Percentiles rank a stretch among this genome's conserved stretches.
Evolutionary conservation across 768 basidiomycete genomes (phyloP).

Genomic region (Cantharellus anzutake): DNA sequence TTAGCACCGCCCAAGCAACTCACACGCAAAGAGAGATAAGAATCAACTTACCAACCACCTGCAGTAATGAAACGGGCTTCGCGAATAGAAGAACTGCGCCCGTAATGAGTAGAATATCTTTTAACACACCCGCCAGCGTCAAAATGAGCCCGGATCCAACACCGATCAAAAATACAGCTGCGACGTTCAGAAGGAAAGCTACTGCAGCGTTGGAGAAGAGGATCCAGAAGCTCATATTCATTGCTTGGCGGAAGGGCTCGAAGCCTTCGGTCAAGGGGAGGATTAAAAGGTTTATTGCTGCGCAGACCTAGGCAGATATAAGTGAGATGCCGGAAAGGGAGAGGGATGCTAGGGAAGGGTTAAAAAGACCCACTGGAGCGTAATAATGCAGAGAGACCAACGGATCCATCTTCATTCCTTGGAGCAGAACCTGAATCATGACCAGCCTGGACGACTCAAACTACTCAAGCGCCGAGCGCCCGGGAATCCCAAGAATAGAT

Average conservation of each 20-base stretch:
- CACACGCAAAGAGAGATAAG: background rate
- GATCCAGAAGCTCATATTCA: slow-evolving; percentile 42
- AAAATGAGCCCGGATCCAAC: slow-evolving; percentile 75
- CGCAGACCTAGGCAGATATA: slow-evolving; percentile 36
- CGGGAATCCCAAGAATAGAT: background rate
- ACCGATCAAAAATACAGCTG: slow-evolving; percentile 86
- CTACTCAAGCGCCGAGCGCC: slow-evolving; percentile 17
- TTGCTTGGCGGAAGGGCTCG: slow-evolving; percentile 61
- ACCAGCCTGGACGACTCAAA: slow-evolving; percentile 91
- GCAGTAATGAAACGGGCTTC: slow-evolving; percentile 57
- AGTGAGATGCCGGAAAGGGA: background rate
- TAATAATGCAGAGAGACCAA: slow-evolving; percentile 92
- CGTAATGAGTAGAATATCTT: slow-evolving; percentile 89
- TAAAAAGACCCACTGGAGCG: slow-evolving; percentile 36
- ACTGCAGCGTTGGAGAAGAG: slow-evolving; percentile 68
- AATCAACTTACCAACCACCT: slow-evolving; percentile 45
- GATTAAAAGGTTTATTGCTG: slow-evolving; percentile 65
- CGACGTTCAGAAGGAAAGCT: slow-evolving; percentile 80
- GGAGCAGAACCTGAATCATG: slow-evolving; percentile 87
- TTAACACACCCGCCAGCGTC: slow-evolving; percentile 87
- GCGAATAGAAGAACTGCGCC: slow-evolving; percentile 82
- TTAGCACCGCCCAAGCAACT: background rate
- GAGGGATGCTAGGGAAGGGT: slow-evolving; percentile 5
- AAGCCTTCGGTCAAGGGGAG: slow-evolving; percentile 87
- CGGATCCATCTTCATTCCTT: slow-evolving; percentile 96